phyloP scores from a whole-genome alignment of 345 rosid genomes.

The Pugionium cornutum region DNA sequence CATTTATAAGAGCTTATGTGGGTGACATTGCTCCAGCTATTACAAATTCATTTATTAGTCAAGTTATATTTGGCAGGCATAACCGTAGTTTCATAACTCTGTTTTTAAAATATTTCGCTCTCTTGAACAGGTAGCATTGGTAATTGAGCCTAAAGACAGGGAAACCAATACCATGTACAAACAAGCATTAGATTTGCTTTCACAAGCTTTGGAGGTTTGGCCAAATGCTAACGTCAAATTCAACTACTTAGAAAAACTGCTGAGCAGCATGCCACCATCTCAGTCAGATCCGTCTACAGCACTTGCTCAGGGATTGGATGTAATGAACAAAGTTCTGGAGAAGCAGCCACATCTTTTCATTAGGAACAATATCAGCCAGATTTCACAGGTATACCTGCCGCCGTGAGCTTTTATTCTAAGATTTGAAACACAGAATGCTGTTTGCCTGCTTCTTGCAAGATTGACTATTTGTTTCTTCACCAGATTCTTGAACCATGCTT shows the following conservation, averaged over 20 bases:
- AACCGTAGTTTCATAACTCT: conserved; percentile 4
- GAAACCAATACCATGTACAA: conserved; percentile 88
- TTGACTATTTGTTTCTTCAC: conserved; percentile 28
- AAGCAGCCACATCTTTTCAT: conserved; percentile 94
- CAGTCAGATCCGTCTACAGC: conserved; percentile 97
- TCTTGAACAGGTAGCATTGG: conserved; percentile 84
- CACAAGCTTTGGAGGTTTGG: conserved; percentile 98
- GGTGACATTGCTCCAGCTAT: conserved; percentile 21
- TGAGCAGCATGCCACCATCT: conserved; percentile 84
- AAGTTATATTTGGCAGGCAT: conserved; percentile 9
- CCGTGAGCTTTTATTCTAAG: conserved; percentile 12
- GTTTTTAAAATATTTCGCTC: conserved; percentile 1
- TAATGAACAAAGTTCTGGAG: conserved; percentile 97
- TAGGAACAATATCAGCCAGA: conserved; percentile 87
- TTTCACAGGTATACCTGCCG: conserved; percentile 71
- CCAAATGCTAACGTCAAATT: conserved; percentile 96
- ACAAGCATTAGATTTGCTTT: conserved; percentile 90
- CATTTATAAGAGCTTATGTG: conserved; percentile 14
- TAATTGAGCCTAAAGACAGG: conserved; percentile 98
- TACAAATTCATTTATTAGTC: conserved; percentile 16
- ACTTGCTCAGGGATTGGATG: conserved; percentile 98
- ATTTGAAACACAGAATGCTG: conserved; percentile 13
- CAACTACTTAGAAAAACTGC: conserved; percentile 89
- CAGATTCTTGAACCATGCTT: conserved; percentile 99
- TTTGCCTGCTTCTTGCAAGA: conserved; percentile 22